Percentiles rank a stretch among this genome's conserved stretches.
Evolutionary conservation across 208 protist species (phyloP).

Genomic region (Acanthamoeba healyi): DNA sequence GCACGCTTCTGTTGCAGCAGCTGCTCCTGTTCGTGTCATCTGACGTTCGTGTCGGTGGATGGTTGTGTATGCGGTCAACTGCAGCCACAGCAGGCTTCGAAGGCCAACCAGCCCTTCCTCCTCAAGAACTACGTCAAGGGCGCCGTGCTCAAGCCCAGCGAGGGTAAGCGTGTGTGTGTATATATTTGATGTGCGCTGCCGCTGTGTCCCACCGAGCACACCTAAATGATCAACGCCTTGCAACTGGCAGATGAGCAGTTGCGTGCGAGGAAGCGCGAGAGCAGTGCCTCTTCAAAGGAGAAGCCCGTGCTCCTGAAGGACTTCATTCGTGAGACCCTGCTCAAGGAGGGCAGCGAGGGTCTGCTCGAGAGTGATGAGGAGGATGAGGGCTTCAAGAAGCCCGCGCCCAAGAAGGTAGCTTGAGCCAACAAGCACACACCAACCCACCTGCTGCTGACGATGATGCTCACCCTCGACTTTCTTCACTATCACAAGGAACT

Average conservation of each 20-base stretch:
- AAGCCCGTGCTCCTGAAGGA: conserved; percentile 14
- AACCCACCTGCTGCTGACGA: background rate
- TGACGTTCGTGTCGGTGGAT: background rate
- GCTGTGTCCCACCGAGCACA: too few species aligned
- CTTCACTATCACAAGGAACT: background rate
- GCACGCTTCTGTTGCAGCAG: background rate
- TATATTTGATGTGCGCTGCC: too few species aligned
- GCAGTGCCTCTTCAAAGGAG: background rate
- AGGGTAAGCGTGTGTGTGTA: too few species aligned
- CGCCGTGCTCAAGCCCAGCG: background rate
- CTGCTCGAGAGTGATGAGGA: conserved; percentile 42
- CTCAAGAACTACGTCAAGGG: conserved; percentile 29
- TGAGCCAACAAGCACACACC: background rate
- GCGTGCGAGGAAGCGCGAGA: background rate
- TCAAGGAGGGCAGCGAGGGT: conserved; percentile 1
- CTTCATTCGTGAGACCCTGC: conserved; percentile 36
- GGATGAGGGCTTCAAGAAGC: background rate
- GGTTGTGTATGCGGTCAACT: background rate
- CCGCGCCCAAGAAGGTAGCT: background rate
- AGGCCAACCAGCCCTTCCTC: background rate
- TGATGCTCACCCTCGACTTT: background rate
- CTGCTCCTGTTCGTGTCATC: too few species aligned
- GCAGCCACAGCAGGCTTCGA: background rate
- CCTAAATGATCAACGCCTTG: background rate
- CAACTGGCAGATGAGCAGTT: background rate